Conservation (phyloP, 768 basidiomycete species). For the Hericium alpestre region DNA sequence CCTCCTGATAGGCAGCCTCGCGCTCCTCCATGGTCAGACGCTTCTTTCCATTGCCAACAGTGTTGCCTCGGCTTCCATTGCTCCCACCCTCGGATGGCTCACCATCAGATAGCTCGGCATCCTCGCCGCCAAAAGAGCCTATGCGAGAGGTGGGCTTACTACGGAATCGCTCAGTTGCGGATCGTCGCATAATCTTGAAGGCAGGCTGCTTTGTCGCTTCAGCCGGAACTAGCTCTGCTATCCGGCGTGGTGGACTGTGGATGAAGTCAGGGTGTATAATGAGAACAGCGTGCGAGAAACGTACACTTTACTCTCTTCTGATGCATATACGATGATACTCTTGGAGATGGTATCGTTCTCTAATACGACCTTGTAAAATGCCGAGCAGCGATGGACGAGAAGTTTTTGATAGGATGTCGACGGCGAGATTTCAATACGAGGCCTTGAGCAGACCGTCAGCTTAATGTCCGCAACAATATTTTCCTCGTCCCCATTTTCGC, state of each 20-base stretch:
- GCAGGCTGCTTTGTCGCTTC: conserved; percentile 63
- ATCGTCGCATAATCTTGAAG: conserved; percentile 81
- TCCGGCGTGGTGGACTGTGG: conserved; percentile 53
- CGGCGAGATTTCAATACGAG: conserved; percentile 56
- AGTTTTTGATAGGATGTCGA: conserved; percentile 75
- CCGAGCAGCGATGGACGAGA: conserved; percentile 76
- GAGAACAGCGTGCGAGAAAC: conserved; percentile 20
- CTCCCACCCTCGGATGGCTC: conserved; percentile 79
- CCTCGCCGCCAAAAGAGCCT: conserved; percentile 64
- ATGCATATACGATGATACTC: conserved; percentile 44
- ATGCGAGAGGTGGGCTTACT: conserved; percentile 59
- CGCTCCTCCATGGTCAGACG: conserved; percentile 76
- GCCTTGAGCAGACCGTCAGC: conserved; percentile 26
- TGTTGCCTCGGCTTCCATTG: conserved; percentile 53
- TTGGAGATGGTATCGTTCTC: conserved; percentile 61
- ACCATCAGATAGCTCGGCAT: conserved; percentile 65
- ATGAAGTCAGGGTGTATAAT: conserved; percentile 11
- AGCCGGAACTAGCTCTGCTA: conserved; percentile 69
- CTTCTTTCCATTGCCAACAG: conserved; percentile 49
- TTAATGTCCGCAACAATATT: neutral
- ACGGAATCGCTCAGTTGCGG: conserved; percentile 39
- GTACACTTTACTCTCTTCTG: conserved; percentile 67
- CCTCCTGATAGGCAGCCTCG: conserved; percentile 83
- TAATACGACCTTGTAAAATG: conserved; percentile 66
- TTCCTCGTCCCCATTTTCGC: neutral